Conservation (phyloP, 2,329 filamentous ascomycete genomes). For the Aotearoamyces nothofagi region DNA sequence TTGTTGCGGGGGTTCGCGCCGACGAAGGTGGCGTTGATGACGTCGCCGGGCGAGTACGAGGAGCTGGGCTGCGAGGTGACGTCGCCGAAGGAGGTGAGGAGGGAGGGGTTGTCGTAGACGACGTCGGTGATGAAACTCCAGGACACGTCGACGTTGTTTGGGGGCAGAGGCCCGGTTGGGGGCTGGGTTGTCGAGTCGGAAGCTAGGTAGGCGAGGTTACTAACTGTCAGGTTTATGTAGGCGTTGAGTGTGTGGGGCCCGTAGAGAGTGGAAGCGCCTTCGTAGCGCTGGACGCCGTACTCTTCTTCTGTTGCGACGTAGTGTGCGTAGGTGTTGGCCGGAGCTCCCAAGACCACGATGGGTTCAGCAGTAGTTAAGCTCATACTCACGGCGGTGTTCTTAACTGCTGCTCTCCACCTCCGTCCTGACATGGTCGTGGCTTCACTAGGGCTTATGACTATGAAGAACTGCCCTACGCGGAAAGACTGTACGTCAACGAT, state of each 20-base stretch:
- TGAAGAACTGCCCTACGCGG: constrained; percentile 69
- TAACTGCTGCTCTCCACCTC: constrained; percentile 56
- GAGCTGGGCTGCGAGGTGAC: constrained; percentile 37
- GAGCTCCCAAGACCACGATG: constrained; percentile 69
- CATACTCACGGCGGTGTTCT: constrained; percentile 25
- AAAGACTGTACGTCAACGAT: constrained; percentile 79
- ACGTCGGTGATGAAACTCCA: constrained; percentile 73
- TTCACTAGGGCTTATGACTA: constrained; percentile 74
- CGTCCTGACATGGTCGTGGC: constrained; percentile 85
- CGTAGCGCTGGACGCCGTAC: constrained; percentile 74
- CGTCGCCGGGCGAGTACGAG: constrained; percentile 42
- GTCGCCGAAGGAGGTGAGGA: constrained; percentile 55
- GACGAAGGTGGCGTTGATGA: constrained; percentile 55
- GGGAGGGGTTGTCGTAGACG: constrained; percentile 50
- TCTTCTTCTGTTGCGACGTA: constrained; percentile 66
- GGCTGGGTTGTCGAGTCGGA: constrained; percentile 27
- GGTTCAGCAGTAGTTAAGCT: constrained; percentile 29
- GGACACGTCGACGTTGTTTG: constrained; percentile 59
- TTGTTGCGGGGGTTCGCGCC: constrained; percentile 86
- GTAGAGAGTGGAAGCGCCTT: constrained; percentile 80
- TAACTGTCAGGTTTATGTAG: constrained; percentile 70
- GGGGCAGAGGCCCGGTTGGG: constrained; percentile 46
- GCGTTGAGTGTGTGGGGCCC: constrained; percentile 70
- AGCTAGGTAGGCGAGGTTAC: constrained; percentile 51
- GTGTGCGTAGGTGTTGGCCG: constrained; percentile 77